These are phyloP conservation scores for Globisporangium spinosum DNA, from an alignment of 352 stramenopile genomes.

Conservation along the genomic window DNA sequence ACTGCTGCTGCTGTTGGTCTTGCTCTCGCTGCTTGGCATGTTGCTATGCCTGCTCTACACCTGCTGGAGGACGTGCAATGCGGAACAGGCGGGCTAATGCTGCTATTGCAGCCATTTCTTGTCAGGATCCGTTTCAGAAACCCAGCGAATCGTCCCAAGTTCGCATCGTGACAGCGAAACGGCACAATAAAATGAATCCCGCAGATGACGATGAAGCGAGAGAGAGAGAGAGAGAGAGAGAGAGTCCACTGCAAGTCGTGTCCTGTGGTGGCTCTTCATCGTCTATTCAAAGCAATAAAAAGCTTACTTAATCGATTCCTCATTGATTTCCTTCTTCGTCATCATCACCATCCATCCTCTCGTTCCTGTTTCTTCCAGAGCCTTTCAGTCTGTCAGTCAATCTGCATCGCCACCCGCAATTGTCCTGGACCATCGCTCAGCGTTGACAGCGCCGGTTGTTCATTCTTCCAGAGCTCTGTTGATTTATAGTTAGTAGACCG, in stretches of 20 bases:
- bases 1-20: slow-evolving; percentile 28
- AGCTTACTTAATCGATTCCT: slow-evolving; percentile 2
- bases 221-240: neutral
- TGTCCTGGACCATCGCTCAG: neutral
- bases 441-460: neutral
- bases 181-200: neutral
- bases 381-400: neutral
- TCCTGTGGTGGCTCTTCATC: neutral
- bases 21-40: slow-evolving; percentile 38
- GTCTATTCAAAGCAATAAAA: slow-evolving; percentile 4
- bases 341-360: neutral
- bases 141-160: neutral
- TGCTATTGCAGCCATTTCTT: too few species aligned
- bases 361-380: neutral
- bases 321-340: slow-evolving; percentile 1
- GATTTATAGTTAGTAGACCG: slow-evolving; percentile 7
- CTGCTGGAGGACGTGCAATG: slow-evolving; percentile 15
- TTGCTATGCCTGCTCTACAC: neutral
- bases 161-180: neutral
- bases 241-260: neutral
- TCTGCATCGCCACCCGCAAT: neutral
- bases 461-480: slow-evolving; percentile 8
- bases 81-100: neutral
- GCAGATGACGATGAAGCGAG: neutral
- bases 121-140: slow-evolving; percentile 2